Evolutionary conservation across 345 rosid genomes (phyloP).

Genomic region (Arabis hirsuta): DNA sequence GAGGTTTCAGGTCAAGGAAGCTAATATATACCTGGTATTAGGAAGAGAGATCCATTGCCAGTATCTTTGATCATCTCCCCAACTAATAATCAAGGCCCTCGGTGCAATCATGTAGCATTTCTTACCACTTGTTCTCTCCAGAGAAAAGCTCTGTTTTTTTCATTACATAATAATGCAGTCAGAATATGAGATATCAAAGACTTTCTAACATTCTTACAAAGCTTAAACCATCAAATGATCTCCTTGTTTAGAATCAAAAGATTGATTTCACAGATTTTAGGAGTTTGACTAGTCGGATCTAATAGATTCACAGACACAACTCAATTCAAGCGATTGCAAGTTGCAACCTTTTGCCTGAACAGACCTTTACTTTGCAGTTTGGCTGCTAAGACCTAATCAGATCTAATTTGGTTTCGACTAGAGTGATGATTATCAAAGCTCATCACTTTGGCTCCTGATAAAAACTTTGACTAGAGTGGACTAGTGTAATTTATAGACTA

Average conservation of each 20-base stretch:
- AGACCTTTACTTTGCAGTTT: too few relatives aligned
- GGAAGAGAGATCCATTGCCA: slow-evolving; percentile 70
- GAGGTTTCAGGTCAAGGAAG: neutral
- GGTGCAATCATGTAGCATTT: slow-evolving; percentile 65
- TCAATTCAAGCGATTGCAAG: neutral
- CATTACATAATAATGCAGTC: neutral
- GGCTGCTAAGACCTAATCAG: too few relatives aligned
- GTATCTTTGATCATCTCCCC: slow-evolving; percentile 58
- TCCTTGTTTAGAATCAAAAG: neutral
- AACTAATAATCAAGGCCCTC: slow-evolving; percentile 62
- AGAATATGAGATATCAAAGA: neutral
- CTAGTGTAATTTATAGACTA: neutral
- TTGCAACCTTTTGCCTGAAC: too few relatives aligned
- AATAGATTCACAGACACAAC: neutral
- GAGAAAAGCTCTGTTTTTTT: slow-evolving; percentile 58
- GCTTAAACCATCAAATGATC: neutral
- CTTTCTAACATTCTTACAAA: neutral
- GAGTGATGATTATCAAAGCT: neutral
- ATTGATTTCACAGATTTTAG: neutral
- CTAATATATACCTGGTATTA: slow-evolving; percentile 56
- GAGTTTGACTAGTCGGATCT: neutral
- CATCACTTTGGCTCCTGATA: neutral
- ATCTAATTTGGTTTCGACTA: neutral
- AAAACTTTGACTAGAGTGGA: neutral
- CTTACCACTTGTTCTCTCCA: slow-evolving; percentile 64